These are phyloP conservation scores for Pseudogymnoascus sp. DNA, from an alignment of 2,329 filamentous ascomycete genomes.

Conservation along the genomic window DNA sequence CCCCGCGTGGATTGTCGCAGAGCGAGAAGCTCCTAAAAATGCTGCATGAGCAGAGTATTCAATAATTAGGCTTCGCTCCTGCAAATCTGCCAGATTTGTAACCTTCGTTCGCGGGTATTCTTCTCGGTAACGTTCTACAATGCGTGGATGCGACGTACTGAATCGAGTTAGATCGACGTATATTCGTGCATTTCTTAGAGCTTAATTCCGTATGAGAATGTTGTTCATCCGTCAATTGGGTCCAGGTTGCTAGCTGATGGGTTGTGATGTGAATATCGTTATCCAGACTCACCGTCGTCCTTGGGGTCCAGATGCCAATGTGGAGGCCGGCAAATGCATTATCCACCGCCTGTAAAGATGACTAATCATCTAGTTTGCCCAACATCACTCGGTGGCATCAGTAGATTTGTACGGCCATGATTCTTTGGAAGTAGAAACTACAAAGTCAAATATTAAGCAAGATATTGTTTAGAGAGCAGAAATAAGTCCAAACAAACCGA, in stretches of 20 bases:
- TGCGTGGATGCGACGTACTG: neutral
- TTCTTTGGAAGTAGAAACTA: neutral
- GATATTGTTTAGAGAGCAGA: neutral
- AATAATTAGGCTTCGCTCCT: neutral
- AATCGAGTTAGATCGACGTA: neutral
- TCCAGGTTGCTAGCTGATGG: neutral
- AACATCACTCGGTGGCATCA: neutral
- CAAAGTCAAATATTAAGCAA: neutral
- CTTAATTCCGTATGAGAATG: neutral
- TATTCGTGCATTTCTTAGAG: neutral
- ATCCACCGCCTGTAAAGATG: neutral
- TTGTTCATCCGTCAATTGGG: neutral
- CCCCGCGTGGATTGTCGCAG: neutral
- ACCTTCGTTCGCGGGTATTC: neutral
- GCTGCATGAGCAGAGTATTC: neutral
- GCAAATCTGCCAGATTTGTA: neutral
- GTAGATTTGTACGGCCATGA: neutral
- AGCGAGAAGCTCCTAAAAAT: neutral
- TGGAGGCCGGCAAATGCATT: conserved; percentile 5
- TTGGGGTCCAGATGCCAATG: neutral
- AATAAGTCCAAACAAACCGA: neutral
- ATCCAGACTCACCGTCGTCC: neutral
- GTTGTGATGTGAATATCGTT: neutral
- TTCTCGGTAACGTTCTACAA: neutral
- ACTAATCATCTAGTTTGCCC: neutral